A percentile compares a stretch with the other conserved stretches of the same genome.
Conservation (phyloP, 352 stramenopile species). For the Aphanomyces invadans region DNA sequence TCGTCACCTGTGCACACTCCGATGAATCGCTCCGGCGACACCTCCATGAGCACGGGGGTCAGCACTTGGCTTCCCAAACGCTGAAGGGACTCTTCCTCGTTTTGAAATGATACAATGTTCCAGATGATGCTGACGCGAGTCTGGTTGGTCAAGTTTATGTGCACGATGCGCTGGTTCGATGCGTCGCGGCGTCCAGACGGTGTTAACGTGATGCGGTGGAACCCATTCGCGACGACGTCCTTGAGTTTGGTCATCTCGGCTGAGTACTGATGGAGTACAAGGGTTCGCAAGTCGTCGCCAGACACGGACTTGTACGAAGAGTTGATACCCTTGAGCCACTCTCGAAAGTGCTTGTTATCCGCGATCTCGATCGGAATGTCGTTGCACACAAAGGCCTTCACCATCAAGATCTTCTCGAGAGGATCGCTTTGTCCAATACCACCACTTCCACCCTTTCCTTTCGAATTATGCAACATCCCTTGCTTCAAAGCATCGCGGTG, state of each 20-base stretch:
- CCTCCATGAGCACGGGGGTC: slow-evolving; percentile 11
- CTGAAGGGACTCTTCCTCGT: slow-evolving; percentile 7
- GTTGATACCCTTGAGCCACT: slow-evolving; percentile 22
- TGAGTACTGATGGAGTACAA: slow-evolving; percentile 20
- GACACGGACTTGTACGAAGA: slow-evolving; percentile 17
- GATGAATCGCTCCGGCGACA: slow-evolving; percentile 22
- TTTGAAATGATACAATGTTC: slow-evolving; percentile 18
- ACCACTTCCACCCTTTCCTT: neutral
- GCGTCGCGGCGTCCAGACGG: neutral
- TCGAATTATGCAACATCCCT: neutral
- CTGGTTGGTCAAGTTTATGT: slow-evolving; percentile 22
- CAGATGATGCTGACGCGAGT: slow-evolving; percentile 21
- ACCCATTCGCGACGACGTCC: slow-evolving; percentile 15
- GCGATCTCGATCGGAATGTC: slow-evolving; percentile 10
- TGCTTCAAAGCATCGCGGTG: slow-evolving; percentile 21
- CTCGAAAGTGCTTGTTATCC: slow-evolving; percentile 24
- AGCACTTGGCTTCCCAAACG: neutral
- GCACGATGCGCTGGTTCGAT: slow-evolving; percentile 15
- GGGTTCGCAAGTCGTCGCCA: slow-evolving; percentile 11
- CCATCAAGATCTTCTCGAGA: slow-evolving; percentile 22
- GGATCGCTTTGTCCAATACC: slow-evolving; percentile 8
- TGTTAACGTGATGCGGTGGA: slow-evolving; percentile 21
- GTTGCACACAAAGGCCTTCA: slow-evolving; percentile 25
- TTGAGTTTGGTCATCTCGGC: slow-evolving; percentile 19
- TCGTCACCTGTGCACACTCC: slow-evolving; percentile 19